Evolutionary conservation across 371 early-diverging fungal species (phyloP).

Genomic region (Mucor saturninus): DNA sequence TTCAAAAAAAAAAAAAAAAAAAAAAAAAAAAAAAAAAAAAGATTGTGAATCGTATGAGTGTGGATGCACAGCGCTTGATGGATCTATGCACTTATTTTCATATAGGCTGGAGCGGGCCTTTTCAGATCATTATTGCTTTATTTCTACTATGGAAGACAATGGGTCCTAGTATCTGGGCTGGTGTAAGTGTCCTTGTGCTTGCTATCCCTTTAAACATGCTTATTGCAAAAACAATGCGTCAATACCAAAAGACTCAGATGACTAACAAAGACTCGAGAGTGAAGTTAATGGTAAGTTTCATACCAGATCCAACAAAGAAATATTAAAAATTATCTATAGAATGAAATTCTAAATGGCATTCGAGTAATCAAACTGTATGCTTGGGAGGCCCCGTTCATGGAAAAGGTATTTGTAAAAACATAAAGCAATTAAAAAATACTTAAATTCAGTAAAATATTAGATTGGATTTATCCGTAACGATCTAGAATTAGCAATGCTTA

Average conservation of each 20-base stretch:
- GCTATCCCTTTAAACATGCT: conserved; percentile 75
- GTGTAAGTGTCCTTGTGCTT: conserved; percentile 84
- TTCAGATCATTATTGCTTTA: conserved; percentile 86
- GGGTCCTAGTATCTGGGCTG: conserved; percentile 87
- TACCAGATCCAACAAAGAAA: background rate
- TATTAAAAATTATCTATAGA: conserved; percentile 5
- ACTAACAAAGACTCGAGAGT: conserved; percentile 88
- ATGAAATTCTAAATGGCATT: conserved; percentile 93
- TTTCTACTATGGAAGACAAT: conserved; percentile 81
- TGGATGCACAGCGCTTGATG: conserved; percentile 82
- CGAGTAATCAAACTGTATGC: conserved; percentile 90
- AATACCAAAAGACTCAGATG: conserved; percentile 86
- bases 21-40: conserved; percentile 39
- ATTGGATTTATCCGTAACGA: conserved; percentile 74
- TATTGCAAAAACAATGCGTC: conserved; percentile 67
- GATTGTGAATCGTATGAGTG: conserved; percentile 92
- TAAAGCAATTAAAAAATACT: background rate
- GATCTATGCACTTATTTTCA: conserved; percentile 79
- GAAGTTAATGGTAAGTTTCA: conserved; percentile 68
- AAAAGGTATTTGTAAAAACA: conserved; percentile 26
- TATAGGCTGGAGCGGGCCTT: conserved; percentile 87
- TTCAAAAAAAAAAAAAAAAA: conserved; percentile 23
- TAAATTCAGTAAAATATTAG: background rate
- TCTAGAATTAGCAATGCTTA: conserved; percentile 77
- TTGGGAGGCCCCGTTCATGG: conserved; percentile 74